Conservation (phyloP, 306 rosid genomes). For the Myrica gale region DNA sequence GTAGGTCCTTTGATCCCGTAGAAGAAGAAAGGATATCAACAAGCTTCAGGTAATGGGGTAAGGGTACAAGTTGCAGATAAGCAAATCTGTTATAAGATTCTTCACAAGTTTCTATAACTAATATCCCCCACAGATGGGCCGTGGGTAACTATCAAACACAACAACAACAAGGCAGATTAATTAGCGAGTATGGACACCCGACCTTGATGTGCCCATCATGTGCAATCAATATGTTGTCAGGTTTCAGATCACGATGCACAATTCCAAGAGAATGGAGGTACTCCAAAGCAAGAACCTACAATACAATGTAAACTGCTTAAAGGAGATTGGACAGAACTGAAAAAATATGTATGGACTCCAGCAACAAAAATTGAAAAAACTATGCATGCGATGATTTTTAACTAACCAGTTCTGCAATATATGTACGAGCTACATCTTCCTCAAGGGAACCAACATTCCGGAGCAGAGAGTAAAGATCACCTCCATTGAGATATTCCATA, state of each 20-base stretch:
- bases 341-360: neutral
- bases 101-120: too few relatives aligned
- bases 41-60: neutral
- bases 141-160: too few relatives aligned
- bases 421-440: constrained; percentile 2
- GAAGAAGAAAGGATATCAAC: neutral
- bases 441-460: constrained; percentile 7
- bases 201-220: constrained; percentile 17
- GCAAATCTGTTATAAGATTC: neutral
- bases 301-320: neutral
- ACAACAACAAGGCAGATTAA: neutral
- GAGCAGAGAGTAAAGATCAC: constrained; percentile 13
- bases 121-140: too few relatives aligned
- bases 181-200: constrained; percentile 1
- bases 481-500: constrained; percentile 15
- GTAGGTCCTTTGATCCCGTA: neutral
- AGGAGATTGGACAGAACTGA: neutral
- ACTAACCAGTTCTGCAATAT: constrained; percentile 12
- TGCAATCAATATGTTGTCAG: constrained; percentile 16
- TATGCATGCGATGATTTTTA: neutral
- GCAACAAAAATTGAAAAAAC: neutral
- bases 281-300: constrained; percentile 19
- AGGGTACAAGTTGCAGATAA: neutral
- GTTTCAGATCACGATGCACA: constrained; percentile 15
- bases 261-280: constrained; percentile 17